Conservation (phyloP, 495 filamentous ascomycete genomes). For the Penicillium nucicola region DNA sequence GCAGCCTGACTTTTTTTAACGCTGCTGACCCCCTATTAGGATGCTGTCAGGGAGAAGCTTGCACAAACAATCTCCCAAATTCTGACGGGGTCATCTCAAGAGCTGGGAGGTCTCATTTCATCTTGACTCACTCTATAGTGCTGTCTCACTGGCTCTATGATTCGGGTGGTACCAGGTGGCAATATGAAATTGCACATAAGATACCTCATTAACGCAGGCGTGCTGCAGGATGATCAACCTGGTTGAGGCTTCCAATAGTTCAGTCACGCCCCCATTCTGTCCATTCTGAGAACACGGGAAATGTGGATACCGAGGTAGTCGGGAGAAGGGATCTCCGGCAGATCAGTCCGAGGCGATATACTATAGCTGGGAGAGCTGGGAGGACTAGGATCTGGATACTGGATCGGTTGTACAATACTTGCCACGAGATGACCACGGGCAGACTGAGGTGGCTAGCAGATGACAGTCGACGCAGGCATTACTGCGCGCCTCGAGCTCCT, state of each 20-base stretch:
- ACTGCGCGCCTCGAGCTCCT: constrained; percentile 7
- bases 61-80: constrained; percentile 4
- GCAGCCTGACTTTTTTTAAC: constrained; percentile 7
- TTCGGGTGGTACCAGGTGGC: constrained; percentile 23
- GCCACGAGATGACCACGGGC: constrained; percentile 8
- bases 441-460: constrained; percentile 16
- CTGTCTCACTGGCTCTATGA: constrained; percentile 4
- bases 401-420: neutral
- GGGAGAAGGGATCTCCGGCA: neutral
- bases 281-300: neutral
- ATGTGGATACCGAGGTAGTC: neutral
- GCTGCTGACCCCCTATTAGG: constrained; percentile 12
- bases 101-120: neutral
- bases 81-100: constrained; percentile 4
- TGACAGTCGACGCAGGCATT: constrained; percentile 10
- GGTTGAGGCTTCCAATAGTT: constrained; percentile 3
- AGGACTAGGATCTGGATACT: neutral
- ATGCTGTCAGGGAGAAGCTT: neutral
- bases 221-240: neutral
- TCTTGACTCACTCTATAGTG: constrained; percentile 1
- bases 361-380: no score
- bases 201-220: neutral
- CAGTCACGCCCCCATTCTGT: neutral
- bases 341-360: neutral
- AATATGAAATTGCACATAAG: constrained; percentile 7